A percentile compares a stretch with the other conserved stretches of the same genome.
Evolutionary conservation across 768 basidiomycete species (phyloP).

Genomic region (Clavulina sp.): DNA sequence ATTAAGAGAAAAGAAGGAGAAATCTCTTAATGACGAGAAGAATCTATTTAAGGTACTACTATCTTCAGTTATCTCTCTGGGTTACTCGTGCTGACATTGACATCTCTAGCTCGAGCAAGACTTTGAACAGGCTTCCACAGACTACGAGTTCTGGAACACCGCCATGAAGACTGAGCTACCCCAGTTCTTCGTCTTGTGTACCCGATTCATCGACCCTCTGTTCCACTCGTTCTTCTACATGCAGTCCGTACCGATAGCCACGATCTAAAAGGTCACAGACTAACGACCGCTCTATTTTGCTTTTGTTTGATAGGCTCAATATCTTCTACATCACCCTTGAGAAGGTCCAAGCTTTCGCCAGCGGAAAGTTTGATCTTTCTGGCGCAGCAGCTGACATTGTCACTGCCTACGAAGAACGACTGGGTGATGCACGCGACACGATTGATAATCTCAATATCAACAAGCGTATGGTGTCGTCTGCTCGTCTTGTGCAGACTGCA

Average conservation of each 20-base stretch:
- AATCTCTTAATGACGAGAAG: slow-evolving; percentile 89
- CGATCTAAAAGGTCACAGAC: neutral
- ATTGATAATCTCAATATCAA: slow-evolving; percentile 70
- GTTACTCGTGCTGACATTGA: slow-evolving; percentile 9
- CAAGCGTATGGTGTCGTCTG: slow-evolving; percentile 65
- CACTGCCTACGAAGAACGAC: slow-evolving; percentile 56
- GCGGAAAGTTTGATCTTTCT: slow-evolving; percentile 54
- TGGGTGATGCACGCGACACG: slow-evolving; percentile 63
- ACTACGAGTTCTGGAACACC: slow-evolving; percentile 86
- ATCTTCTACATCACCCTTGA: slow-evolving; percentile 89
- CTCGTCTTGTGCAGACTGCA: slow-evolving; percentile 17
- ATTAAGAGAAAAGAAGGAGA: slow-evolving; percentile 96
- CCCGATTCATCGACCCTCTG: slow-evolving; percentile 88
- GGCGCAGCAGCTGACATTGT: slow-evolving; percentile 56
- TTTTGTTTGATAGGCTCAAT: slow-evolving; percentile 44
- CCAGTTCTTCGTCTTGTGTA: slow-evolving; percentile 73
- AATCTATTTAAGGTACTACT: slow-evolving; percentile 74
- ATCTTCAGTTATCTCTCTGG: neutral
- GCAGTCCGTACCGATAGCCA: slow-evolving; percentile 48
- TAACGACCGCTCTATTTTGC: neutral
- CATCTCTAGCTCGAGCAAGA: slow-evolving; percentile 75
- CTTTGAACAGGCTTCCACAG: slow-evolving; percentile 77
- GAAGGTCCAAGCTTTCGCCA: slow-evolving; percentile 74
- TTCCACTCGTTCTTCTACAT: slow-evolving; percentile 99
- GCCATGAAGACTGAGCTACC: slow-evolving; percentile 84